Base-by-base conservation (phyloP, 257 asterid species). In the Jasminum sambac region DNA sequence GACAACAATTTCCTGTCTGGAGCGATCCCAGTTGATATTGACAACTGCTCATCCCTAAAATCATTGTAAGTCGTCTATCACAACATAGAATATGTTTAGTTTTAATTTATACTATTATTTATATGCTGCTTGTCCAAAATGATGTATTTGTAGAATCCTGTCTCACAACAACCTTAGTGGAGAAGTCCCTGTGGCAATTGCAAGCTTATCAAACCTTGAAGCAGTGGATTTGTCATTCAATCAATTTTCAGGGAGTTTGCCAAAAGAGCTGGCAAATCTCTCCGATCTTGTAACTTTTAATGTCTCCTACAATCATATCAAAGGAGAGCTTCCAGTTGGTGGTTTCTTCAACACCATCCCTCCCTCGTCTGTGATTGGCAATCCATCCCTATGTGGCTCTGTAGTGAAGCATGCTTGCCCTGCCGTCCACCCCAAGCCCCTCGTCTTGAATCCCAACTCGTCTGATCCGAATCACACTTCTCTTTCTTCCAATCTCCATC, bases 321-420 rank as follows among this genome's bases (percentile, higher is more conserved):
- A 85, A 42, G 98, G 98, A 6, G 96, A 88, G 69, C 90, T 92
- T 38, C 98, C 96, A 0, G 85, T 83, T 36, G 96, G 96, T 63
- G 96, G 95, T 21, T 90, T 89, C 79, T 92, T 92, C 79, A 88
- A 88, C 70, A 84, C 86, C 41, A 82, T 92, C 68, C 80, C 94
- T 40, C 73, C 84, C 11, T 81, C 96, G 2, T 90, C 95, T 7
- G 90, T 92, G 9, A 46, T 71, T 0, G 94, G 94, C 0, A 92
- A 92, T 64, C 96, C 96, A 39, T 85, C 86, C 59, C 80, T 91
- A 8, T 91, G 98, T 76, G 98, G 96, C 24, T 79, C 98, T 39
- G 62, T 86, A n/a, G 87, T 89, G 80, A 85, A 85, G 67, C 91
- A 82, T 9, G 72, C 96, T 11, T 91, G 98, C 76, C 90, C 95